Base-by-base conservation (phyloP, 2,329 filamentous ascomycete genomes). In the Fusarium sacchari region DNA sequence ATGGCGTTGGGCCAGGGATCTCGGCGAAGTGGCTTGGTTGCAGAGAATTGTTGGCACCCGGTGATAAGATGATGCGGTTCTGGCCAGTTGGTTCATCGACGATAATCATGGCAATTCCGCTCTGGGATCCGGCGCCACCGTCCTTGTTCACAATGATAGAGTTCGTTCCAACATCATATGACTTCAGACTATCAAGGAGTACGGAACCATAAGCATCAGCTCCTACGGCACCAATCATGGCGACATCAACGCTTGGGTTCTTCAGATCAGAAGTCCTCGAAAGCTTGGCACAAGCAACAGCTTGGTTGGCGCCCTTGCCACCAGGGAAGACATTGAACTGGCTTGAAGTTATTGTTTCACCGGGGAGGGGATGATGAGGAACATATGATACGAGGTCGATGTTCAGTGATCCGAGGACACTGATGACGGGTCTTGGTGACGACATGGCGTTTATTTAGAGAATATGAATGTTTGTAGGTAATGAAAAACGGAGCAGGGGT, bases 251-350 rank as follows among this genome's bases (percentile, higher is more conserved):
- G 22, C 76, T 69, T 6, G 83, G 76, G 36, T 87, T 79, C 44
- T 78, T 69, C 46, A 81, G 72, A 58, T 79, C 69, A 42, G 79
- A 75, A 22, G 87, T 79, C 49, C 92, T 88, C 2, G 94, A 96
- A 55, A 97, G 89, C 71, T 95, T 93, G 47, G 92, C 93, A 83
- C 93, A 95, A 20, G 95, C 94, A 64, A 97, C 93, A 61, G 95
- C 95, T 85, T 98, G 96, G 85, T 98, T 98, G 67, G 95, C 95
- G 69, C 96, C 96, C 84, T 98, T 98, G 64, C 96, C 96, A 76
- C 96, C 96, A 24, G 93, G 92, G 42, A 93, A 95, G 39, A 92
- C 94, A 80, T 88, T 88, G 84, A 97, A 97, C 18, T 90, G 91
- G 72, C 86, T 91, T 46, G 94, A 89, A 3, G 93, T 95, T 58